Evolutionary conservation across 257 asterid genomes (phyloP).

Genomic region (Mentha longifolia): DNA sequence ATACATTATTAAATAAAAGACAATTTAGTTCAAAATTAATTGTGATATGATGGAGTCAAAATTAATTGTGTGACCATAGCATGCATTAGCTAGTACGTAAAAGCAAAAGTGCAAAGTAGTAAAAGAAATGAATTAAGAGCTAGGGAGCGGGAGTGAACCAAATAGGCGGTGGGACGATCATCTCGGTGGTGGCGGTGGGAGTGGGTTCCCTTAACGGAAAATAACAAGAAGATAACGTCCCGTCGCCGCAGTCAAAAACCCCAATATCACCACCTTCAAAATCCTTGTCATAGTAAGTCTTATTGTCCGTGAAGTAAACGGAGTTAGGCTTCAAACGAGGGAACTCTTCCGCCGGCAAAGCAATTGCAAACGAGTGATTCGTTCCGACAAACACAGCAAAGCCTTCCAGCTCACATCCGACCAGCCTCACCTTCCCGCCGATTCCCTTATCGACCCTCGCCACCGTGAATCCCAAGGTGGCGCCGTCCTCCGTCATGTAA

Average conservation of each 20-base stretch:
- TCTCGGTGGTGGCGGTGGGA: too few species aligned
- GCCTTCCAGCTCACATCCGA: neutral
- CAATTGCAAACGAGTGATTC: neutral
- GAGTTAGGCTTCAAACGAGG: neutral
- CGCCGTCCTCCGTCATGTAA: neutral
- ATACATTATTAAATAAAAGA: too few species aligned
- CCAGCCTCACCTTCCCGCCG: neutral
- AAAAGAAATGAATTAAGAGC: too few species aligned
- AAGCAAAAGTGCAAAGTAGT: too few species aligned
- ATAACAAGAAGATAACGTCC: neutral
- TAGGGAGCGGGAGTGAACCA: too few species aligned
- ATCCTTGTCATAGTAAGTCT: too few species aligned
- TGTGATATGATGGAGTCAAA: too few species aligned
- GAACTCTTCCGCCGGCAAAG: neutral
- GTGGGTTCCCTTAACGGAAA: too few species aligned
- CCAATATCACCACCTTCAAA: neutral
- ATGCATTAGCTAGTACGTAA: too few species aligned
- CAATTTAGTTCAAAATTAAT: too few species aligned
- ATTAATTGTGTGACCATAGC: too few species aligned
- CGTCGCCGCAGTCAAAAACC: neutral
- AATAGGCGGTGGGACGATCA: too few species aligned
- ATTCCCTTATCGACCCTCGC: neutral
- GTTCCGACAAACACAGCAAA: neutral
- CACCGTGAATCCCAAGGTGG: neutral
- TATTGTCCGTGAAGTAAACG: neutral